phyloP scores from a whole-genome alignment of 768 basidiomycete genomes.

The Phlebiopsis gigantea region DNA sequence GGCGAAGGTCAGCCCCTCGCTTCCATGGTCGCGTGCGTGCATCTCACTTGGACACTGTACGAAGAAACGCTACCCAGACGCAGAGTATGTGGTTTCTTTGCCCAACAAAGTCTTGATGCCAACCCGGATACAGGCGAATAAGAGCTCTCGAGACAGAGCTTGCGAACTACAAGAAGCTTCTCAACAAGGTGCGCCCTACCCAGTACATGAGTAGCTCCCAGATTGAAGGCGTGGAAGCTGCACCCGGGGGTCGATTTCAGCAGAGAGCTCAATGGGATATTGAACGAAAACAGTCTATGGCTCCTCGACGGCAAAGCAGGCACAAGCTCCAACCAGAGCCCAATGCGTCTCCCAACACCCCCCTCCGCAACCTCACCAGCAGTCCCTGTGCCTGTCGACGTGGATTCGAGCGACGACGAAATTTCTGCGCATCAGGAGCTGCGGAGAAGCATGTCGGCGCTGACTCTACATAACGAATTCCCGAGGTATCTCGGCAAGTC shows the following conservation, averaged over 20 bases:
- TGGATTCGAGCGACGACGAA: conserved; percentile 19
- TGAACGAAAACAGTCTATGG: conserved; percentile 11
- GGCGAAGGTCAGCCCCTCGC: conserved; percentile 4
- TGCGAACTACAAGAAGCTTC: conserved; percentile 18
- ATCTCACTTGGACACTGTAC: background rate
- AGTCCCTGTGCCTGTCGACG: conserved; percentile 2
- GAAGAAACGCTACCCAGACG: conserved; percentile 15
- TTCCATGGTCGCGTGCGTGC: background rate
- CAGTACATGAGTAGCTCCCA: background rate
- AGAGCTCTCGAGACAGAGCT: conserved; percentile 17
- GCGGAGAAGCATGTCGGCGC: conserved; percentile 5
- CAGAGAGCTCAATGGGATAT: conserved; percentile 1
- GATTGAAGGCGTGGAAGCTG: background rate
- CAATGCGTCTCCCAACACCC: background rate
- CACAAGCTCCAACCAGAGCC: background rate
- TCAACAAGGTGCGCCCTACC: conserved; percentile 12
- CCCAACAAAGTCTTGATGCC: background rate
- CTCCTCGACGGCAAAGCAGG: background rate
- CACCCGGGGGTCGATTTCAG: conserved; percentile 13
- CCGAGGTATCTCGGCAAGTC: conserved; percentile 20
- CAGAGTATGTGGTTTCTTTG: conserved; percentile 2
- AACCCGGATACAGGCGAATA: conserved; percentile 13
- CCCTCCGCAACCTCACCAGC: background rate
- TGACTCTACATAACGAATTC: background rate
- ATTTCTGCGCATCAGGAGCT: background rate